These are phyloP conservation scores for Cryptosporidium xiaoi DNA, from an alignment of 169 alveolate genomes.

Conservation along the genomic window DNA sequence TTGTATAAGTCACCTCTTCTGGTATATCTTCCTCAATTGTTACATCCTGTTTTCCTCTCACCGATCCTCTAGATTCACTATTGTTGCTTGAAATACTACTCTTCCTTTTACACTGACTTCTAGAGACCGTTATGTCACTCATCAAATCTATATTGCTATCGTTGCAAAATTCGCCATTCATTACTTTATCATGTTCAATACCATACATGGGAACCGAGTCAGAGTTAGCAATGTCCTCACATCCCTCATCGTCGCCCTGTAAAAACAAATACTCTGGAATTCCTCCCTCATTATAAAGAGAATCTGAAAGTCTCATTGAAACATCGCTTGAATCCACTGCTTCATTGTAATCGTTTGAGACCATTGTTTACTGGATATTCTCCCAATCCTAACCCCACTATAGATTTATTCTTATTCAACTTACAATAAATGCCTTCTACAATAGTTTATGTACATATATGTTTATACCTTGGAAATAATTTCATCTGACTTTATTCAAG, in stretches of 20 bases:
- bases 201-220: not conserved
- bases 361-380: not conserved
- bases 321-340: slow-evolving; percentile 32
- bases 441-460: not conserved
- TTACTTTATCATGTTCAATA: not conserved
- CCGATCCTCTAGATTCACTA: slow-evolving; percentile 15
- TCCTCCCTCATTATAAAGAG: slow-evolving; percentile 39
- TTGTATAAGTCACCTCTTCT: slow-evolving; percentile 34
- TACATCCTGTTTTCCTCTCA: slow-evolving; percentile 34
- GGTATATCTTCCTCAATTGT: slow-evolving; percentile 57
- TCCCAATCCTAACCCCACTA: too few species aligned
- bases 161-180: slow-evolving; percentile 6
- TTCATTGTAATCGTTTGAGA: slow-evolving; percentile 26
- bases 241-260: slow-evolving; percentile 16
- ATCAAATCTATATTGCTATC: slow-evolving; percentile 6
- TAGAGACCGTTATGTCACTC: too few species aligned
- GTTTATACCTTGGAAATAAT: not conserved
- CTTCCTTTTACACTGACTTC: not conserved
- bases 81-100: slow-evolving; percentile 2
- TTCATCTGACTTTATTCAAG: not conserved
- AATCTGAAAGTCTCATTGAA: slow-evolving; percentile 39
- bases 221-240: slow-evolving; percentile 4
- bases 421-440: not conserved
- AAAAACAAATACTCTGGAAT: slow-evolving; percentile 52
- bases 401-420: too few species aligned